Evolutionary conservation across 1,139 yeast species (phyloP), one percentile per base, ranked within the genome.

Genomic region (Debaryomyces udenii): DNA sequence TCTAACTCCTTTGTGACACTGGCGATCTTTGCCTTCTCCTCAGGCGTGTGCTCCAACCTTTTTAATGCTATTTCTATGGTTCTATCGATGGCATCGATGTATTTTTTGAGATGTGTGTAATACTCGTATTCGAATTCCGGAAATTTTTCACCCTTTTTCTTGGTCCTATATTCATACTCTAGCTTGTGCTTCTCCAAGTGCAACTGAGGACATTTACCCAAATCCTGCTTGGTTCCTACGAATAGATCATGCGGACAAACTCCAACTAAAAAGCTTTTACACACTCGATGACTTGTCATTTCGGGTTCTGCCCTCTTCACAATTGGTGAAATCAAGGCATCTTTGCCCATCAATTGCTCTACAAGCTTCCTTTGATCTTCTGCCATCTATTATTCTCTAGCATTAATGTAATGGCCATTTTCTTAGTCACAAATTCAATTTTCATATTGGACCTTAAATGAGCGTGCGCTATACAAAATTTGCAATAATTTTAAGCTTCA

Each of bases 241-340:
- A 91, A 86, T 42, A 91, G 61, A 52, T 90, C 96, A 59, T 86
- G 87, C 0, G 96, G 94, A 54, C 98, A 91, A n/a, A 80, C 78
- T 1, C 95, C 96, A 6, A 89, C 89, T 11, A 93, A 61, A 59
- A 83, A 91, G 20, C 88, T 74, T 57, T 86, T 86, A 61, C 98
- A 91, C 9, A 90, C 82, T 36, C 80, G 70, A 13, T 83, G 79
- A 46, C 84, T 86, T 20, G 80, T 72, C 53, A 90, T 64, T n/a
- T 74, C 73, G 31, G 80, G 64, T 50, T 73, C 62, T 60, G 70
- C 52, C 51, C 80, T 47, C 53, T 64, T 47, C 42, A 60, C 47
- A 35, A 64, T 47, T 43, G 74, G 62, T 24, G 71, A 62, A 29
- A 70, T 64, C 43, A 76, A 64, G 11, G 78, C 68, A 38, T 80